Conservation (phyloP, 306 rosid species). For the Trichosanthes truncata region DNA sequence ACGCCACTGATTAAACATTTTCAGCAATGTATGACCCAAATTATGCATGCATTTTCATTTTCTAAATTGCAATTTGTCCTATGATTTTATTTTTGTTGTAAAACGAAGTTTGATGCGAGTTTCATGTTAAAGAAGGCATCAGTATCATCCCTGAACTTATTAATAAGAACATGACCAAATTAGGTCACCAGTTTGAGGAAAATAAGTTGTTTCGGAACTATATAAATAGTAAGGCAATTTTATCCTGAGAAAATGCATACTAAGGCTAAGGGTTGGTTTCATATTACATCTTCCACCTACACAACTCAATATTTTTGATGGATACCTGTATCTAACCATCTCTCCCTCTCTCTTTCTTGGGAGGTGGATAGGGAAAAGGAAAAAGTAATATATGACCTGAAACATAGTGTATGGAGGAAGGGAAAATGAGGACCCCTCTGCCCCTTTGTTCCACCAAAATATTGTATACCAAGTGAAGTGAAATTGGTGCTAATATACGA, state of each 20-base stretch:
- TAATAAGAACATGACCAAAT: neutral
- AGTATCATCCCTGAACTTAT: neutral
- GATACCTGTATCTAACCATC: neutral
- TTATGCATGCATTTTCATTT: neutral
- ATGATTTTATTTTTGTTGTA: neutral
- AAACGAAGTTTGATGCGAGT: neutral
- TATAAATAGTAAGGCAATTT: neutral
- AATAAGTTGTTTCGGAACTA: neutral
- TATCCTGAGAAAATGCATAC: neutral
- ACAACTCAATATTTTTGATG: constrained; percentile 1
- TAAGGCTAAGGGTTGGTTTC: neutral
- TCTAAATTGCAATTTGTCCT: neutral
- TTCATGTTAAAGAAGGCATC: neutral
- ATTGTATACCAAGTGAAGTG: neutral
- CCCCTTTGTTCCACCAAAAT: constrained; percentile 2
- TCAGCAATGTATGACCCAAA: neutral
- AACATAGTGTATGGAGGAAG: constrained; percentile 3
- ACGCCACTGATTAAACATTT: neutral
- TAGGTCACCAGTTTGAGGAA: neutral
- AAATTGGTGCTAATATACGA: constrained; percentile 2
- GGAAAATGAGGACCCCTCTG: constrained; percentile 11
- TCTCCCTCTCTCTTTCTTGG: constrained; percentile 1
- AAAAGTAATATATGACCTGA: neutral
- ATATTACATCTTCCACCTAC: constrained; percentile 15
- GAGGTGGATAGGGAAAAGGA: neutral